phyloP scores from a whole-genome alignment of 768 basidiomycete species.

The Dioszegia hungarica region DNA sequence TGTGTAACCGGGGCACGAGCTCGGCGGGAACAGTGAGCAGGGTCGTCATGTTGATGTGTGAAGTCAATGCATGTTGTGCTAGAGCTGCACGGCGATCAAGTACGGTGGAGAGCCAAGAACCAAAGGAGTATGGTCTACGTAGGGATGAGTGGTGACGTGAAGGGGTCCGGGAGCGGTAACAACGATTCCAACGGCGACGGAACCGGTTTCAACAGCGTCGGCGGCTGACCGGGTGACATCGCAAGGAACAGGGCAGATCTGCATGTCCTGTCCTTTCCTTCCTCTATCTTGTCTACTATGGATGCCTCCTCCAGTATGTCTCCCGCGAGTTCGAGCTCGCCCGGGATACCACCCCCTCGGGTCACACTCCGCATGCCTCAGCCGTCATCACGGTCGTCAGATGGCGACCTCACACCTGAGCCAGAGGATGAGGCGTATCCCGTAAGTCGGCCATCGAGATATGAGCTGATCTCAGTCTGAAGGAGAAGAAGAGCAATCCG shows the following conservation, averaged over 20 bases:
- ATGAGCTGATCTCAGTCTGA: conserved; percentile 9
- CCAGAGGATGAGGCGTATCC: conserved; percentile 13
- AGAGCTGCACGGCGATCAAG: no score
- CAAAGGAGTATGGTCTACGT: no score
- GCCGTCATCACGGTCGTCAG: conserved; percentile 9
- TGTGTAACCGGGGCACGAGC: conserved; percentile 62
- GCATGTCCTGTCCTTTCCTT: neutral
- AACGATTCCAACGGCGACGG: neutral
- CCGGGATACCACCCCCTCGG: neutral
- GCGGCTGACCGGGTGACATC: neutral
- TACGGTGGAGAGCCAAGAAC: neutral
- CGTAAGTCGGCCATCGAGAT: neutral
- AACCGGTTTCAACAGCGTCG: neutral
- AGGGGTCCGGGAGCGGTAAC: neutral
- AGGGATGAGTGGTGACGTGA: no score
- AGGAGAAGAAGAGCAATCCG: conserved; percentile 30
- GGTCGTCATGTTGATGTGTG: no score
- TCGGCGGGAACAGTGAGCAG: conserved; percentile 53
- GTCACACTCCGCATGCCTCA: conserved; percentile 8
- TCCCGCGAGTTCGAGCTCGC: no score
- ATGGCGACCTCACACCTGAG: conserved; percentile 31
- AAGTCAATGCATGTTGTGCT: no score
- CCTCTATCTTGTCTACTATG: neutral
- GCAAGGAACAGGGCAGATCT: no score
- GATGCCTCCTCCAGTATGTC: no score